Evolutionary conservation across 1,139 yeast genomes (phyloP).

Genomic region (Geotrichum aggregatum): DNA sequence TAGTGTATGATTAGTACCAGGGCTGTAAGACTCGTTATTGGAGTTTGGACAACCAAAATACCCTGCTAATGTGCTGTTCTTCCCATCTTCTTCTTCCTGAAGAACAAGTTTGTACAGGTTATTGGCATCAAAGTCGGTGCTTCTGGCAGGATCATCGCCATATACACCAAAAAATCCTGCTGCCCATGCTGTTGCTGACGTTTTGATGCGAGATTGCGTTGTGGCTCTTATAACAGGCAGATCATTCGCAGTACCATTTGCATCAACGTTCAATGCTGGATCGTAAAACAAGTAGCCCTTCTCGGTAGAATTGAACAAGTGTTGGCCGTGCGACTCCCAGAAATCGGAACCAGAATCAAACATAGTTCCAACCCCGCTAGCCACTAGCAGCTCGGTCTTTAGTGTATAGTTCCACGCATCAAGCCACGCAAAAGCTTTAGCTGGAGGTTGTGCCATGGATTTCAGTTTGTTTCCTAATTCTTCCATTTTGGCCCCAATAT

Average conservation of each 20-base stretch:
- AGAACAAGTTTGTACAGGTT: slow-evolving; percentile 37
- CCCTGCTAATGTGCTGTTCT: slow-evolving; percentile 44
- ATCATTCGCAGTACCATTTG: slow-evolving; percentile 37
- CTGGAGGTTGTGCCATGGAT: slow-evolving; percentile 10
- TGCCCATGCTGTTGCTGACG: slow-evolving; percentile 45
- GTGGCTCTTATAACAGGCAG: slow-evolving; percentile 41
- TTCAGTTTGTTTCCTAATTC: slow-evolving; percentile 33
- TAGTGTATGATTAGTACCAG: slow-evolving; percentile 28
- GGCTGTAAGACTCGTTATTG: slow-evolving; percentile 27
- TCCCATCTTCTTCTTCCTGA: slow-evolving; percentile 37
- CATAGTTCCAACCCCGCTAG: slow-evolving; percentile 42
- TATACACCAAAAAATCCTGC: slow-evolving; percentile 44
- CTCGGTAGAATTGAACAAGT: slow-evolving; percentile 36
- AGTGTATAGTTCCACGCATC: slow-evolving; percentile 38
- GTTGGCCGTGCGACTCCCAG: slow-evolving; percentile 44
- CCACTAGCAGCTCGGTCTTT: slow-evolving; percentile 38
- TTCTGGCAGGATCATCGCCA: slow-evolving; percentile 32
- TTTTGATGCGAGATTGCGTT: slow-evolving; percentile 40
- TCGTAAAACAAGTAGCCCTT: slow-evolving; percentile 28
- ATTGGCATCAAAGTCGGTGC: slow-evolving; percentile 10
- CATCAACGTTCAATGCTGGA: slow-evolving; percentile 32
- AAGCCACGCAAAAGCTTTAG: slow-evolving; percentile 33
- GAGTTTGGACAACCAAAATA: slow-evolving; percentile 42
- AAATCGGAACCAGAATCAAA: slow-evolving; percentile 40
- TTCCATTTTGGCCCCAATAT: slow-evolving; percentile 29